A percentile compares a stretch with the other conserved stretches of the same genome.
Evolutionary conservation across 441 rosid species (phyloP).

Genomic region (Gossypium davidsonii): DNA sequence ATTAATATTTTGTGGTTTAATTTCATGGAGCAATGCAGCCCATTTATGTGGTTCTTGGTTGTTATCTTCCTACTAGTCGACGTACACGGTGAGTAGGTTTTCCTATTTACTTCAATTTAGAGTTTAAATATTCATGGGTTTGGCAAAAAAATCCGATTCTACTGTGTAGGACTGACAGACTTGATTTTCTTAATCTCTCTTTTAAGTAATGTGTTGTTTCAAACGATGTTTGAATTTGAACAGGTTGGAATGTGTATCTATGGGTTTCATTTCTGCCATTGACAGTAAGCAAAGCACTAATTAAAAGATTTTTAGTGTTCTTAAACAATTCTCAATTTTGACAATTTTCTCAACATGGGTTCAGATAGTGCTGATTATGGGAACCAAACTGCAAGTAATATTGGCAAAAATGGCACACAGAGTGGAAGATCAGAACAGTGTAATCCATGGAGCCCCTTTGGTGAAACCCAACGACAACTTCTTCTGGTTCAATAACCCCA

Average conservation of each 20-base stretch:
- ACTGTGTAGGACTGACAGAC: neutral
- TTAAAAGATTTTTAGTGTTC: too few relatives aligned
- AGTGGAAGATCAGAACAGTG: constrained; percentile 25
- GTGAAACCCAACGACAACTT: constrained; percentile 55
- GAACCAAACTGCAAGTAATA: constrained; percentile 60
- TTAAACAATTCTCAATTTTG: neutral
- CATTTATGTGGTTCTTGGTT: constrained; percentile 49
- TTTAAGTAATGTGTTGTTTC: too few relatives aligned
- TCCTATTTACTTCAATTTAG: too few relatives aligned
- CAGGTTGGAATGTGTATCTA: constrained; percentile 58
- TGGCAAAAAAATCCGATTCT: neutral
- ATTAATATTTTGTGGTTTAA: neutral
- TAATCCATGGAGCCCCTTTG: constrained; percentile 46
- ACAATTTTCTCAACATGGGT: neutral
- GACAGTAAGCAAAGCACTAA: constrained; percentile 27
- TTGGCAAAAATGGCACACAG: constrained; percentile 55
- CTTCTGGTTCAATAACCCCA: constrained; percentile 63
- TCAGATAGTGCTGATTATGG: constrained; percentile 49
- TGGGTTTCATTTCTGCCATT: constrained; percentile 64
- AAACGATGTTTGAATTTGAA: neutral
- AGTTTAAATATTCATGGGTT: too few relatives aligned
- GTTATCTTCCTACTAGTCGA: constrained; percentile 46
- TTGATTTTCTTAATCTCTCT: neutral
- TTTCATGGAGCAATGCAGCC: constrained; percentile 23
- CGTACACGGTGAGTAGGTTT: constrained; percentile 41